Percentiles rank a stretch among this genome's conserved stretches.
Evolutionary conservation across 306 rosid genomes (phyloP).

Genomic region (Astragalus membranaceus): DNA sequence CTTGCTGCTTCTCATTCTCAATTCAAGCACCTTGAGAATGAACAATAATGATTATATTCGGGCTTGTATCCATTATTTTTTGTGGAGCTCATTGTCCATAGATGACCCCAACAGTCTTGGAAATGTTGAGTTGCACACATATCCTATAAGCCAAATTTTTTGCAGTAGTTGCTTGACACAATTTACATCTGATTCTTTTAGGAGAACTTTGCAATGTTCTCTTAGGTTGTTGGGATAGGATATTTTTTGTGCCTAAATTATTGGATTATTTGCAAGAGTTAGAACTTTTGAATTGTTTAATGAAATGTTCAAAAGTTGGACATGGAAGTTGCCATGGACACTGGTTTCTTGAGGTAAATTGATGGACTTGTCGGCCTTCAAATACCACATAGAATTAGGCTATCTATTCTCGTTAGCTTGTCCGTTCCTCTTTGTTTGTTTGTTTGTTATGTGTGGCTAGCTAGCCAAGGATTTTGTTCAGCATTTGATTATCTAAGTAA

Average conservation of each 20-base stretch:
- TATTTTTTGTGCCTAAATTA: neutral
- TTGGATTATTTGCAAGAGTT: conserved; percentile 8
- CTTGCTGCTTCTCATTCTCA: conserved; percentile 82
- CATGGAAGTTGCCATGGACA: conserved; percentile 24
- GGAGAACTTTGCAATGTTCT: neutral
- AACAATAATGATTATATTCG: conserved; percentile 4
- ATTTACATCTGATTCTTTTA: conserved; percentile 5
- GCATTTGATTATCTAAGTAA: too few species aligned
- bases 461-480: too few species aligned
- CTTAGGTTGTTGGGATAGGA: conserved; percentile 6
- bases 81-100: conserved; percentile 11
- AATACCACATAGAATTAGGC: too few species aligned
- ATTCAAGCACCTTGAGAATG: conserved; percentile 39
- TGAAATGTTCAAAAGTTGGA: conserved; percentile 24
- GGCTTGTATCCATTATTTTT: conserved; percentile 12
- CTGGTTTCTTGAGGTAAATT: neutral
- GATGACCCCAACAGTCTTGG: neutral
- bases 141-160: conserved; percentile 1
- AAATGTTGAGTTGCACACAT: conserved; percentile 7
- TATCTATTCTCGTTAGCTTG: too few species aligned
- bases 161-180: conserved; percentile 5
- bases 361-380: neutral
- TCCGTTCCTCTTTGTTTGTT: too few species aligned
- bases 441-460: too few species aligned
- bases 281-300: neutral